Evolutionary conservation across 2,329 filamentous ascomycete species (phyloP).

Genomic region (Stachybotrys chartarum): DNA sequence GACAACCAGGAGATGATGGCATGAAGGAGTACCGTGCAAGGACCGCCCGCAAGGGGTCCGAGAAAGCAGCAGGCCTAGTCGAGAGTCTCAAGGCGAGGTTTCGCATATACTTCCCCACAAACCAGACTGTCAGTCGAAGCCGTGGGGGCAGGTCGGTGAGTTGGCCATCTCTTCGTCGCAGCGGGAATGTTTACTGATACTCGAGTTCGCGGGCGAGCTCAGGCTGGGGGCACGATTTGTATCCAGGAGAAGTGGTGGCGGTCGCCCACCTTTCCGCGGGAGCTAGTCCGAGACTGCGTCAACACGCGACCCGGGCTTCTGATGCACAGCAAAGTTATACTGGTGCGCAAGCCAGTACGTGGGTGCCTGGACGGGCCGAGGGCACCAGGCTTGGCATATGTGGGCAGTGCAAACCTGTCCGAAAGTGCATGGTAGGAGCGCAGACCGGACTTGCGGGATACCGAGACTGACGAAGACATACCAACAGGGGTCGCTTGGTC

Average conservation of each 20-base stretch:
- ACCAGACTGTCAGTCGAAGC: constrained; percentile 59
- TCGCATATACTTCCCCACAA: constrained; percentile 75
- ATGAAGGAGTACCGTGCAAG: constrained; percentile 38
- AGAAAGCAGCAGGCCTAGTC: constrained; percentile 13
- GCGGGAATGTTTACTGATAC: not conserved
- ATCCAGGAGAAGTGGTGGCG: constrained; percentile 69
- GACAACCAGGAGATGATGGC: constrained; percentile 26
- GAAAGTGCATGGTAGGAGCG: constrained; percentile 80
- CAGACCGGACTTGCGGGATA: not conserved
- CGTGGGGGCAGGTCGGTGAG: constrained; percentile 53
- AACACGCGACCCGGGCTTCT: constrained; percentile 65
- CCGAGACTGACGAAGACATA: not conserved
- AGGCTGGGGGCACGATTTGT: constrained; percentile 78
- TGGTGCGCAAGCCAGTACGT: constrained; percentile 29
- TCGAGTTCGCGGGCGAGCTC: constrained; percentile 11
- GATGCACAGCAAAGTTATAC: constrained; percentile 79
- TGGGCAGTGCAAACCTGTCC: constrained; percentile 87
- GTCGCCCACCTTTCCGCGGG: constrained; percentile 59
- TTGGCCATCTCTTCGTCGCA: constrained; percentile 6
- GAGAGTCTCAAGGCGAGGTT: constrained; percentile 41
- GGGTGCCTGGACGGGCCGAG: constrained; percentile 9
- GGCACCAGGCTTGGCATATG: constrained; percentile 64
- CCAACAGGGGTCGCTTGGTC: constrained; percentile 64
- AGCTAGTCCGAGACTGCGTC: constrained; percentile 67
- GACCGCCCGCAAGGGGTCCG: constrained; percentile 15